Evolutionary conservation across 805 yeast species (phyloP).

Genomic region (Candida adriatica): DNA sequence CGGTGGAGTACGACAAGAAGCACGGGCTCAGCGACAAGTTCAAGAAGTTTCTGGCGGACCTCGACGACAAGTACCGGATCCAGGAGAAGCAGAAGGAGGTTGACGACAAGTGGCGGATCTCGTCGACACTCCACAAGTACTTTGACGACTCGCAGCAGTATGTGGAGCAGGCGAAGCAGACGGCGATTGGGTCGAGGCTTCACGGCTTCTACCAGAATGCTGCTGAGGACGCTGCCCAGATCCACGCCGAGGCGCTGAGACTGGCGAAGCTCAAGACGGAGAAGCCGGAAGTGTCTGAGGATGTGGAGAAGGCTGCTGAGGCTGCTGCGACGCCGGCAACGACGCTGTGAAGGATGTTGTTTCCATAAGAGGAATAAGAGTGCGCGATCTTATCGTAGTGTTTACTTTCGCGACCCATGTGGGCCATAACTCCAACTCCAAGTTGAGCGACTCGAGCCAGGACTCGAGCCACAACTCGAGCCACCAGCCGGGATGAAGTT

Average conservation of each 20-base stretch:
- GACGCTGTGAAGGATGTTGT: too few relatives aligned
- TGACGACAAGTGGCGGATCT: conserved; percentile 35
- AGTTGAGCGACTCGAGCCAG: not conserved
- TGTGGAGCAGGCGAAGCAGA: conserved; percentile 25
- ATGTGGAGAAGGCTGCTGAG: conserved; percentile 3
- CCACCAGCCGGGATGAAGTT: conserved; percentile 16
- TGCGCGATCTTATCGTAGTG: too few relatives aligned
- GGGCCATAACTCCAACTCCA: not conserved
- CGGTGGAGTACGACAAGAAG: conserved; percentile 56
- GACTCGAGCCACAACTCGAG: not conserved
- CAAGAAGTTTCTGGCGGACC: conserved; percentile 42
- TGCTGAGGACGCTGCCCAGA: conserved; percentile 50
- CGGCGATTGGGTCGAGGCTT: conserved; percentile 46
- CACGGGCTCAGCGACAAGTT: conserved; percentile 56
- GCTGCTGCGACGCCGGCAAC: too few relatives aligned
- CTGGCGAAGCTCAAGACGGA: conserved; percentile 52
- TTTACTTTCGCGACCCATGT: too few relatives aligned
- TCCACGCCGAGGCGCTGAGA: conserved; percentile 69
- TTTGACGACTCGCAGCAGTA: conserved; percentile 22
- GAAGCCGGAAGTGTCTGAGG: conserved; percentile 1
- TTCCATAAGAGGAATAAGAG: too few relatives aligned
- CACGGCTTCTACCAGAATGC: conserved; percentile 53
- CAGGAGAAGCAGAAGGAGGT: conserved; percentile 33
- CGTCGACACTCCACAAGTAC: conserved; percentile 30
- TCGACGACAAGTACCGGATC: conserved; percentile 58